Evolutionary conservation across 2,329 filamentous ascomycete genomes (phyloP).

Genomic region (Tricladium varicosporioides): DNA sequence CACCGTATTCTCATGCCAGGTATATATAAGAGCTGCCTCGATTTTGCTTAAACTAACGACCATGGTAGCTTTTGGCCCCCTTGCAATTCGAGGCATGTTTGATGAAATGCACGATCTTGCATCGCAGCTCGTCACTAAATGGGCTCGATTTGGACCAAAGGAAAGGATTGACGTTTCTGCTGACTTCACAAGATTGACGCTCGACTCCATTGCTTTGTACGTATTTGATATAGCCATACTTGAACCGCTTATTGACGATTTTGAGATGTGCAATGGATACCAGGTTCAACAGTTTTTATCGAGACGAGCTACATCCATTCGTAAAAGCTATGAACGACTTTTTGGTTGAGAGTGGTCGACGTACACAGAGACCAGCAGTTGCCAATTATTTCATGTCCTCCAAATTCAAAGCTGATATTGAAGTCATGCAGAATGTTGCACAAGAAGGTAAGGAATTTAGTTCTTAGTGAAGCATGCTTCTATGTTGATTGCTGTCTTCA

Average conservation of each 20-base stretch:
- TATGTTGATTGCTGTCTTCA: too few species aligned
- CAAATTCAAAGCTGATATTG: conserved; percentile 54
- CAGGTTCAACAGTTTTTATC: conserved; percentile 77
- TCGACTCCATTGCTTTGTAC: conserved; percentile 66
- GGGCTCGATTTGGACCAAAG: conserved; percentile 60
- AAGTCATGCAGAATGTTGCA: conserved; percentile 52
- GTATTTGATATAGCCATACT: neutral
- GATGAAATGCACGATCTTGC: conserved; percentile 68
- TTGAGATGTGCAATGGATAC: conserved; percentile 64
- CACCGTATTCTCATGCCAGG: conserved; percentile 61
- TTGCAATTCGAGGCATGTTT: conserved; percentile 68
- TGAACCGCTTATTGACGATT: neutral
- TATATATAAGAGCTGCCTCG: neutral
- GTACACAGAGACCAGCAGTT: conserved; percentile 46
- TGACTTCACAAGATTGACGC: conserved; percentile 68
- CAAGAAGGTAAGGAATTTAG: conserved; percentile 37
- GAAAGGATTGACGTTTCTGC: conserved; percentile 58
- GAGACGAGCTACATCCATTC: conserved; percentile 67
- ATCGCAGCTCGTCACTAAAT: conserved; percentile 64
- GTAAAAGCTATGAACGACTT: conserved; percentile 64
- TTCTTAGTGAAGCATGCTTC: too few species aligned
- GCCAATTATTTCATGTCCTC: conserved; percentile 48
- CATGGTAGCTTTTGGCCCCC: conserved; percentile 59
- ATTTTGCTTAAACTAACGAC: neutral
- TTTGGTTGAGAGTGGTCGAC: conserved; percentile 54